Base-by-base conservation (phyloP, 2,329 filamentous ascomycete species). In the Nannizzia gypsea region DNA sequence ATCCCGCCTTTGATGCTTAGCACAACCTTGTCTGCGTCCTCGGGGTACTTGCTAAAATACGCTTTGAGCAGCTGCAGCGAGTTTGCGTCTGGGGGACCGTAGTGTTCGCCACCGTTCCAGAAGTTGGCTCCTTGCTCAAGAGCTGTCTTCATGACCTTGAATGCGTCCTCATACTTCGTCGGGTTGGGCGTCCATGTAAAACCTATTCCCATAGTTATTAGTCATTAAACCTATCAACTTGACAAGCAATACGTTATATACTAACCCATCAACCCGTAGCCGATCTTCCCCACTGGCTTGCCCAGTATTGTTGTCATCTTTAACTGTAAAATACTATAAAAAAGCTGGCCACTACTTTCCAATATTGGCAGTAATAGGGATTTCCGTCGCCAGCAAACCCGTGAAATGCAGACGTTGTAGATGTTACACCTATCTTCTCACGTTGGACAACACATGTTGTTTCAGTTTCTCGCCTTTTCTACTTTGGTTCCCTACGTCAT, bases 131-230 rank as follows among this genome's bases (percentile, higher is more conserved):
- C 74, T 6, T 68, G 63, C 3, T 67, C 68, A 15, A 83, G 66
- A 11, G 81, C 76, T 9, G 78, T 73, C 62, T 78, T 79, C 73
- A 86, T 76, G 9, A 79, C 77, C 46, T 34, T 46, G 74, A 83
- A 76, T 40, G 64, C 62, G 34, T 68, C 63, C 26, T 65, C 63
- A 22, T 66, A 61, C 3, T 26, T 50, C 8, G 28, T 56, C 13
- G 61, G 62, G 22, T 36, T 56, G 24, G 63, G 52, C 11, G 63
- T 59, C 66, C 66, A 70, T 36, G 67, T 70, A 13, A 70, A 59
- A 9, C 67, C 68, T 20, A 42, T 15, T 26, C 26, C 13, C 1
- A 8, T 46, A 17, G 20, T 17, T 1, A 6, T 31, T 6, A 48
- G 42, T 26, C 38, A 15, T 28, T 24, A 2, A n/a, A 42, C n/a